Percentiles rank a stretch among this genome's conserved stretches.
These are phyloP conservation scores for Aspergillus sp. DNA, from an alignment of 2,329 filamentous ascomycete species.

Conservation along the genomic window DNA sequence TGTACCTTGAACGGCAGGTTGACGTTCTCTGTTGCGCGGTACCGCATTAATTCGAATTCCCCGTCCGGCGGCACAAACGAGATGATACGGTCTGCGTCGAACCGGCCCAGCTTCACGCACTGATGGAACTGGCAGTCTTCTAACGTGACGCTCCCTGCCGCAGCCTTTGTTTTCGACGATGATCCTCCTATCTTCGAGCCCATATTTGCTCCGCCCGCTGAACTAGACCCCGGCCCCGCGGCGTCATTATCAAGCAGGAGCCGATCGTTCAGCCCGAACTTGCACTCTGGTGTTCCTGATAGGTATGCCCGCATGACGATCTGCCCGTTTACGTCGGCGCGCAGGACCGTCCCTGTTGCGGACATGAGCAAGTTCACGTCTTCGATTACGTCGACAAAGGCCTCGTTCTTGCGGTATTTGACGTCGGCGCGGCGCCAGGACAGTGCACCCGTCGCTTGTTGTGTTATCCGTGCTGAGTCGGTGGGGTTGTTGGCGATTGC, in stretches of 20 bases:
- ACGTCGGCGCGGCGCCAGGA: conserved; percentile 98
- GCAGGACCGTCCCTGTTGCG: conserved; percentile 90
- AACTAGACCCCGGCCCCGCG: conserved; percentile 54
- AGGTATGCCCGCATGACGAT: conserved; percentile 99
- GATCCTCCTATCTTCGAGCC: conserved; percentile 57
- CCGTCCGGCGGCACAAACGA: conserved; percentile 95
- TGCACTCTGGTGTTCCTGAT: conserved; percentile 94
- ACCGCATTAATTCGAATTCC: conserved; percentile 98
- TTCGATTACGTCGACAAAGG: conserved; percentile 98
- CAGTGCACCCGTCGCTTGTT: conserved; percentile 95
- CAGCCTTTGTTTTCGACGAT: conserved; percentile 88
- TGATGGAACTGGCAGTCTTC: conserved; percentile 99
- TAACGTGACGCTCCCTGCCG: conserved; percentile 89
- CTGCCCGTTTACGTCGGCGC: conserved; percentile 93
- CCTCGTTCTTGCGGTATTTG: conserved; percentile 99
- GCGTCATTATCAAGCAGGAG: conserved; percentile 70
- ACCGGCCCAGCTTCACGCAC: conserved; percentile 95
- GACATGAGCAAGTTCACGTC: conserved; percentile 99
- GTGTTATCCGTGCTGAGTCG: conserved; percentile 96
- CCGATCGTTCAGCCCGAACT: conserved; percentile 96
- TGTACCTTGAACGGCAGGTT: conserved; percentile 99
- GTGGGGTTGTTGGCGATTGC: conserved; percentile 65
- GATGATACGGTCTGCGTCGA: conserved; percentile 95
- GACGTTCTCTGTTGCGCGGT: conserved; percentile 96
- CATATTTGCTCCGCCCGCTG: conserved; percentile 37